A percentile compares a stretch with the other conserved stretches of the same genome.
Evolutionary conservation across 495 filamentous ascomycete genomes (phyloP).

Genomic region (Rostrohypoxylon terebratum): DNA sequence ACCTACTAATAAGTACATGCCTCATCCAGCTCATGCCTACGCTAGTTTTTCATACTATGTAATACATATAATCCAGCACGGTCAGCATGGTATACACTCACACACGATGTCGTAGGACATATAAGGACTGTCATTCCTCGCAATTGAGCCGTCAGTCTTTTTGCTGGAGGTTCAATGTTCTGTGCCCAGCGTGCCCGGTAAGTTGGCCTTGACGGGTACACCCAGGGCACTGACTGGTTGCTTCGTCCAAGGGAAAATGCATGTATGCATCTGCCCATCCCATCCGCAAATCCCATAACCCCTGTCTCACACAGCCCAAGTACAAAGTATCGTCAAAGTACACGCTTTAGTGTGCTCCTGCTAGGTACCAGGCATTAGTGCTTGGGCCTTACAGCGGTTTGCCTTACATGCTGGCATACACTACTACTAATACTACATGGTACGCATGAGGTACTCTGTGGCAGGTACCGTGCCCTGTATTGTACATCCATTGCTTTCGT

Average conservation of each 20-base stretch:
- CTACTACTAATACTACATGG: too few species aligned
- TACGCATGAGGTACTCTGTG: too few species aligned
- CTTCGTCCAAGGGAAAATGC: conserved; percentile 43
- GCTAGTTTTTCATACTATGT: too few species aligned
- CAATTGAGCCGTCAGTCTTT: conserved; percentile 14
- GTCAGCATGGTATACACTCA: conserved; percentile 6
- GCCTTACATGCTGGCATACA: conserved; percentile 1
- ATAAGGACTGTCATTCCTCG: neutral
- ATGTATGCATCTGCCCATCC: conserved; percentile 56
- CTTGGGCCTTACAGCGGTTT: conserved; percentile 10
- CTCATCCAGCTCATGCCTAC: conserved; percentile 3
- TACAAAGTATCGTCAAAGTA: conserved; percentile 34
- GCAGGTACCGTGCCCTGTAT: neutral
- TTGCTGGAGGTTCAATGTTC: neutral
- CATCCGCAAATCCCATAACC: conserved; percentile 58
- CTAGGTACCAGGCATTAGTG: neutral
- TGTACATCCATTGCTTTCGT: conserved; percentile 10
- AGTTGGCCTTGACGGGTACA: conserved; percentile 16
- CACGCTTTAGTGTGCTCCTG: neutral
- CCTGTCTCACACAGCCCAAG: conserved; percentile 51
- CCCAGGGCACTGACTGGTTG: conserved; percentile 23
- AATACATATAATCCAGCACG: conserved; percentile 5
- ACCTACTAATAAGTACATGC: neutral
- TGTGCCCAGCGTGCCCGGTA: conserved; percentile 10
- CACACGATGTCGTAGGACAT: neutral